phyloP scores from a whole-genome alignment of 257 asterid species.

The Gentiana macrophylla region DNA sequence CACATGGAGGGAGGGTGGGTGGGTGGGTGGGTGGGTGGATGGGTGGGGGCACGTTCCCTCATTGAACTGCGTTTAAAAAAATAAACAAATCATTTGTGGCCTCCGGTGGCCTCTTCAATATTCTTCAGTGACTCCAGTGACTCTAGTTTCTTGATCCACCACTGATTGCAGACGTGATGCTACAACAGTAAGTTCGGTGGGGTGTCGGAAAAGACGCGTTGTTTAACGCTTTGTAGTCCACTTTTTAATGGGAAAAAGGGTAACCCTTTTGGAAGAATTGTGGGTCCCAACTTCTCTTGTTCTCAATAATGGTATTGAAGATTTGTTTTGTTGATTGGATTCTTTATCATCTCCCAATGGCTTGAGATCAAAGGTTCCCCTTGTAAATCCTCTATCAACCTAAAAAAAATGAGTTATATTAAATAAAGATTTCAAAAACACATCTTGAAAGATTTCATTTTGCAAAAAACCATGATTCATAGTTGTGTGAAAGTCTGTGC shows the following conservation, averaged over 20 bases:
- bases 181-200: neutral
- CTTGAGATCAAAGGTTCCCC: constrained; percentile 80
- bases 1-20: too few species aligned
- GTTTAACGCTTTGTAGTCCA: constrained; percentile 15
- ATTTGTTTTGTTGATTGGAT: constrained; percentile 19
- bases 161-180: neutral
- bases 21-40: too few species aligned
- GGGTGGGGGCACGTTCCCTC: too few species aligned
- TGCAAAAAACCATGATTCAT: too few species aligned
- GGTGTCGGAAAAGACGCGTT: too few species aligned
- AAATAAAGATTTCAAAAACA: neutral
- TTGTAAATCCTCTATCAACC: constrained; percentile 82
- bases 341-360: constrained; percentile 41
- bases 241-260: constrained; percentile 65
- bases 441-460: neutral
- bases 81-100: too few species aligned
- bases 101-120: too few species aligned
- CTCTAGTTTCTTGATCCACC: neutral
- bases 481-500: too few species aligned
- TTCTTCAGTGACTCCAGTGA: neutral
- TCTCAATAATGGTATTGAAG: constrained; percentile 37
- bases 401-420: constrained; percentile 14
- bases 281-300: constrained; percentile 35
- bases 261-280: constrained; percentile 33
- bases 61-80: too few species aligned